These are phyloP conservation scores for Rhodotorula kratochvilovae DNA, from an alignment of 768 basidiomycete genomes.

Conservation along the genomic window DNA sequence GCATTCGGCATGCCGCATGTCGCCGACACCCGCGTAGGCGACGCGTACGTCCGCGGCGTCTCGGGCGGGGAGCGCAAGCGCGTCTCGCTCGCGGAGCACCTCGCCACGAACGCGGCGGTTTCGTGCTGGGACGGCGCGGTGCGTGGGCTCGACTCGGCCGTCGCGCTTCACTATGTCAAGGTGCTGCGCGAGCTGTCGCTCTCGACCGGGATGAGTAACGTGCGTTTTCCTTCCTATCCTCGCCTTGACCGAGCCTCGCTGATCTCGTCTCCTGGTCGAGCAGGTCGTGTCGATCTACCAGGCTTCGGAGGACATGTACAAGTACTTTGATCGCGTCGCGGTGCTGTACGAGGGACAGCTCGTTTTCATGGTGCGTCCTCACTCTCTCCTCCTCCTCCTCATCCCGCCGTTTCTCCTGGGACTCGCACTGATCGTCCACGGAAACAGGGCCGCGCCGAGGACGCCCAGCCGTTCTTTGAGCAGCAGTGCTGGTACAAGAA, in stretches of 20 bases:
- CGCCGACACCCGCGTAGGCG: no score
- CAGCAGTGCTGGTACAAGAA: constrained; percentile 53
- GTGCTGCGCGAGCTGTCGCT: constrained; percentile 17
- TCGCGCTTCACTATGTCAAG: constrained; percentile 36
- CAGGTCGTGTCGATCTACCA: constrained; percentile 45
- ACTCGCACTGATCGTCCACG: no score
- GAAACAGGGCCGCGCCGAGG: constrained; percentile 61
- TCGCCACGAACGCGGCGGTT: constrained; percentile 26
- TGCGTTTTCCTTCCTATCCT: no score
- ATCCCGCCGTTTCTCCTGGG: no score
- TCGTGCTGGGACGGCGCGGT: constrained; percentile 6
- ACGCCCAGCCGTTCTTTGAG: constrained; percentile 68
- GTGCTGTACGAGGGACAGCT: constrained; percentile 66
- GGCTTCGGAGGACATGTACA: constrained; percentile 60
- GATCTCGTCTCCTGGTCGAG: no score
- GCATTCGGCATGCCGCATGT: constrained; percentile 72
- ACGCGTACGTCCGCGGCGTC: no score
- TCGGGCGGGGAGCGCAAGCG: no score
- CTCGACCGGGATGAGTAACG: constrained; percentile 24
- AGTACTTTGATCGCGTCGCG: constrained; percentile 72
- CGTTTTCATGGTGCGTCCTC: no score
- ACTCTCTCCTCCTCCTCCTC: no score
- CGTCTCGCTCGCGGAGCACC: no score
- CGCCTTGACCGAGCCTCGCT: no score
- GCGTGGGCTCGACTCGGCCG: constrained; percentile 46